phyloP scores from a whole-genome alignment of 208 protist species.

The Trypanosoma vivax region DNA sequence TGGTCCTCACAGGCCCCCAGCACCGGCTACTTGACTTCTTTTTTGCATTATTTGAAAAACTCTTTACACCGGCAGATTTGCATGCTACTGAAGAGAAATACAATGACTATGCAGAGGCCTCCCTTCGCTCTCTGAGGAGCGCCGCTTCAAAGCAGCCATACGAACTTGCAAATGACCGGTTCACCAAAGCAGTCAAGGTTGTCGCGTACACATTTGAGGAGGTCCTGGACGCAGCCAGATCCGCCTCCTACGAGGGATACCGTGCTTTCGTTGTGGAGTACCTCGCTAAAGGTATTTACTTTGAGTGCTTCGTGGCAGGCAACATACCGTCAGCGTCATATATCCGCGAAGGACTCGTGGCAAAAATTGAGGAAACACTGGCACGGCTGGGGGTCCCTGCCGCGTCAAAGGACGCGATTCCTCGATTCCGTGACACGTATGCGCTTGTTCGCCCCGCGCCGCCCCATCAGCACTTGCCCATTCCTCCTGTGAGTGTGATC shows the following conservation, averaged over 20 bases:
- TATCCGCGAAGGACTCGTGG: constrained; percentile 21
- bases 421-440: constrained; percentile 50
- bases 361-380: constrained; percentile 29
- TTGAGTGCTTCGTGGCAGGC: constrained; percentile 57
- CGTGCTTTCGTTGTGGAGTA: constrained; percentile 41
- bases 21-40: constrained; percentile 46
- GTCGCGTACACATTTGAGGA: constrained; percentile 49
- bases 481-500: constrained; percentile 29
- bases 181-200: constrained; percentile 20
- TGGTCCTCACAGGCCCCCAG: constrained; percentile 51
- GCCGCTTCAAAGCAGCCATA: constrained; percentile 37
- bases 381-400: constrained; percentile 12
- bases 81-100: constrained; percentile 33
- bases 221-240: constrained; percentile 24
- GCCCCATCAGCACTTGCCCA: background rate
- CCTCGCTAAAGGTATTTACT: constrained; percentile 35
- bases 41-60: constrained; percentile 23
- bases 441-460: constrained; percentile 14
- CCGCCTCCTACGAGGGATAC: constrained; percentile 44
- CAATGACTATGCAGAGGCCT: constrained; percentile 33
- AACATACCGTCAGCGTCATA: constrained; percentile 41
- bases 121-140: constrained; percentile 25
- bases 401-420: constrained; percentile 19
- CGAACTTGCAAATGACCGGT: constrained; percentile 19
- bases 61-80: constrained; percentile 19